Evolutionary conservation across 2,329 filamentous ascomycete genomes (phyloP), one percentile per base, ranked within the genome.

Genomic region (Cytospora piceicola): DNA sequence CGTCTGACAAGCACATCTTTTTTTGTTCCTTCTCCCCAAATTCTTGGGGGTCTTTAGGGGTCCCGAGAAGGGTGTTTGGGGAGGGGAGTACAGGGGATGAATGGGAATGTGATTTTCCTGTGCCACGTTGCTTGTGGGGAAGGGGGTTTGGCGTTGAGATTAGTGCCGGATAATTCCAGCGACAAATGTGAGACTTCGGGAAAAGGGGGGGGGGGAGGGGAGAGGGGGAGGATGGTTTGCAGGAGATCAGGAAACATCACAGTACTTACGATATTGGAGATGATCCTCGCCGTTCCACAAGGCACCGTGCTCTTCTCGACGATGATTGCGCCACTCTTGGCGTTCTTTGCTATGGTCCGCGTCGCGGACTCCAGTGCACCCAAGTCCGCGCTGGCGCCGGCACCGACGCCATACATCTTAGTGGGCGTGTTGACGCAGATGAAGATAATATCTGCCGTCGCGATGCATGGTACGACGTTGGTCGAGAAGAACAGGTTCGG

Each of bases 291-390:
- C 1, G 86, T 88, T 49, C 84, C 79, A 71, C 84, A 87, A 11
- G 87, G 87, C 9, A 89, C 87, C 0, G 87, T 89, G 68, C 83
- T 86, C 75, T 89, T 89, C 75, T 89, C 86, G 6, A 89, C 86
- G 24, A 89, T 79, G 63, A 89, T 86, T 42, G 84, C 81, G 29
- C 83, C 83, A 9, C 75, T 73, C 56, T 78, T 82, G 2, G 86
- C 82, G 61, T 83, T 78, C 46, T 80, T 75, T 2, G 85, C 86
- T 52, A 89, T 83, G 54, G 81, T 81, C 58, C 81, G 77, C 7
- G 82, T 80, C 0, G 85, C 86, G 42, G 79, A 79, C 70, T 89
- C 86, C 4, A 89, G 75, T 9, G 82, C 83, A 22, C 80, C 80
- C 63, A 88, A 77, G 69, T 89, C 85, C 8, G 85, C 83, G 1